Percentiles rank a stretch among this genome's conserved stretches.
These are phyloP conservation scores for Mimosa bimucronata DNA, from an alignment of 306 rosid species.

Conservation along the genomic window DNA sequence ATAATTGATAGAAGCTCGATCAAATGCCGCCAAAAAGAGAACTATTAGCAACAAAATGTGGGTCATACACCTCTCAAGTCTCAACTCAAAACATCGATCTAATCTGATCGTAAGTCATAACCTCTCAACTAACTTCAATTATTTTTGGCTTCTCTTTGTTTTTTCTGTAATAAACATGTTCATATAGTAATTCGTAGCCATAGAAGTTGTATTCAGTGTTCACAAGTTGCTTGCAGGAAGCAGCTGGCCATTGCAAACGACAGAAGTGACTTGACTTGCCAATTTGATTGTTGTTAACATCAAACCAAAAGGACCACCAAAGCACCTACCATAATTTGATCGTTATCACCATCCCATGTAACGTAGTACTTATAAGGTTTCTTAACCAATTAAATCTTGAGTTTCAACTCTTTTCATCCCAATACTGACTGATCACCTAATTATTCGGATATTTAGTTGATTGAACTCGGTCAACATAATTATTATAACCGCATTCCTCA, in stretches of 20 bases:
- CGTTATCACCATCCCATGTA: background rate
- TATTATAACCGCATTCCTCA: background rate
- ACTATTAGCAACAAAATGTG: conserved; percentile 12
- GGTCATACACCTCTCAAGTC: background rate
- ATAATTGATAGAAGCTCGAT: background rate
- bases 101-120: background rate
- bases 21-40: background rate
- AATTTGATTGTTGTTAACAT: conserved; percentile 11
- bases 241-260: conserved; percentile 9
- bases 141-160: background rate
- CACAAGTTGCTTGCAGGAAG: conserved; percentile 5
- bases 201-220: conserved; percentile 3
- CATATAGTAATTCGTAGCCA: background rate
- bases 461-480: background rate
- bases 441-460: background rate
- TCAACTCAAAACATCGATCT: background rate
- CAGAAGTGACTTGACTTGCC: background rate
- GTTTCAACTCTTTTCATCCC: background rate
- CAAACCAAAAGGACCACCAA: background rate
- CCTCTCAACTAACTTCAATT: conserved; percentile 20
- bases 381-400: background rate
- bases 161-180: background rate
- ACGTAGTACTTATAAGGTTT: background rate
- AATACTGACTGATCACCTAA: background rate
- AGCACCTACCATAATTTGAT: background rate